A percentile compares a stretch with the other conserved stretches of the same genome.
These are phyloP conservation scores for Sedum album DNA, from an alignment of 164 flowering plant genomes.

Conservation along the genomic window DNA sequence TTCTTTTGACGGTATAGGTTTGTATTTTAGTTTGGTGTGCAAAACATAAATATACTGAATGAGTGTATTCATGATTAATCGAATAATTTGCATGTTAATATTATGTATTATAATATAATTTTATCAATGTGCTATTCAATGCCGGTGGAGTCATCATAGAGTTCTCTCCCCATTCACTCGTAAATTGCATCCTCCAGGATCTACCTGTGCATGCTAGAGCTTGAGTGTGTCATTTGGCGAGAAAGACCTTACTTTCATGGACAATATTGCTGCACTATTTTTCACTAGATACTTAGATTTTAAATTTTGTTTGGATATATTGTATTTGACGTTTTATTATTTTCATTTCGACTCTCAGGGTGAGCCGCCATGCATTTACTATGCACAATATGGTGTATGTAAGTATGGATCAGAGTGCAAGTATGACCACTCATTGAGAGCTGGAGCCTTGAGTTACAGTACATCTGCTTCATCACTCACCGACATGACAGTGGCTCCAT, in stretches of 20 bases:
- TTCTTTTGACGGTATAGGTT: too few species aligned
- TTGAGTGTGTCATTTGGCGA: too few species aligned
- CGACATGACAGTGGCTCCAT: constrained; percentile 93
- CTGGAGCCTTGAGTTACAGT: constrained; percentile 61
- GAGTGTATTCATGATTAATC: too few species aligned
- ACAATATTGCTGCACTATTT: background rate
- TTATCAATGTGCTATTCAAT: background rate
- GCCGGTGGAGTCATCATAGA: background rate
- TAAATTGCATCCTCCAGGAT: background rate
- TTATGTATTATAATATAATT: too few species aligned
- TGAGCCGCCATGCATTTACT: background rate
- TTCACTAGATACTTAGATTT: background rate
- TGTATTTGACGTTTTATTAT: background rate
- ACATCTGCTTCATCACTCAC: constrained; percentile 93
- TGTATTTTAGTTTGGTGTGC: background rate
- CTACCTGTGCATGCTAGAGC: background rate
- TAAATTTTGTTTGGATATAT: too few species aligned
- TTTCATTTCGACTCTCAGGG: background rate
- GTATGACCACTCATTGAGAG: constrained; percentile 39
- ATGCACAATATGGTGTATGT: constrained; percentile 7
- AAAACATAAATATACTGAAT: too few species aligned
- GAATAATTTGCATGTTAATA: background rate
- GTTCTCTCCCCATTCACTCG: background rate
- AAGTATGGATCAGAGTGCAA: constrained; percentile 10
- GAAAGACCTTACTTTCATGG: background rate